Percentiles rank a stretch among this genome's conserved stretches.
phyloP scores from a whole-genome alignment of 225 moss, liverwort and hornwort species.

The Rhytidiadelphus loreus region DNA sequence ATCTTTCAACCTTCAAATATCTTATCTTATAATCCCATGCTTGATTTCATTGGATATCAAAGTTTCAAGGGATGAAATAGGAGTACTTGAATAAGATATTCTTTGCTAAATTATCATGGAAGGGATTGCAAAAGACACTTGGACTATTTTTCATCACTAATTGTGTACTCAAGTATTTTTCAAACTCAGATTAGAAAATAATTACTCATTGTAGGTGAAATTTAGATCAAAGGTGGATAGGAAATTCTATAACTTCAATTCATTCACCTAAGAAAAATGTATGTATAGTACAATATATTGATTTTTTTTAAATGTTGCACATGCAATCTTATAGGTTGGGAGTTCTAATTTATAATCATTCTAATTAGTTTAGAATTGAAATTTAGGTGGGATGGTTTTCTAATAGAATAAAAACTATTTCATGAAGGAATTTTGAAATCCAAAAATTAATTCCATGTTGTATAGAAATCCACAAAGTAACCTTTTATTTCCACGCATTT shows the following conservation, averaged over 20 bases:
- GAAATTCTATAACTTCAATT: not conserved
- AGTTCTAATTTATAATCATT: not conserved
- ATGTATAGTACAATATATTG: not conserved
- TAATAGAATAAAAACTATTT: not conserved
- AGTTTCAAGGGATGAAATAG: not conserved
- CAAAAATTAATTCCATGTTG: not conserved
- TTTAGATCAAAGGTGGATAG: not conserved
- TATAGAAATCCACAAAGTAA: fast-evolving
- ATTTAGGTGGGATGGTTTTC: not conserved
- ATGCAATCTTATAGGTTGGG: fast-evolving
- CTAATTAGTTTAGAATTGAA: not conserved
- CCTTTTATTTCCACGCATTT: fast-evolving
- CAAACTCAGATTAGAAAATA: not conserved
- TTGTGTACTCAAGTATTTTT: not conserved
- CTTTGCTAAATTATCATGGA: not conserved
- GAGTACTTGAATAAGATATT: not conserved
- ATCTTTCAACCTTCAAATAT: not conserved
- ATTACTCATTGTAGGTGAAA: not conserved
- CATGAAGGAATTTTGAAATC: too few relatives aligned
- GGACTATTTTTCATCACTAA: not conserved
- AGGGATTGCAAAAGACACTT: not conserved
- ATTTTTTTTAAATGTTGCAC: not conserved
- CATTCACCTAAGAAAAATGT: not conserved
- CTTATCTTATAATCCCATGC: too few relatives aligned
- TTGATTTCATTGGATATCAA: not conserved